These are phyloP conservation scores for Chlorophyllum brunneum DNA, from an alignment of 768 basidiomycete species.

Conservation along the genomic window DNA sequence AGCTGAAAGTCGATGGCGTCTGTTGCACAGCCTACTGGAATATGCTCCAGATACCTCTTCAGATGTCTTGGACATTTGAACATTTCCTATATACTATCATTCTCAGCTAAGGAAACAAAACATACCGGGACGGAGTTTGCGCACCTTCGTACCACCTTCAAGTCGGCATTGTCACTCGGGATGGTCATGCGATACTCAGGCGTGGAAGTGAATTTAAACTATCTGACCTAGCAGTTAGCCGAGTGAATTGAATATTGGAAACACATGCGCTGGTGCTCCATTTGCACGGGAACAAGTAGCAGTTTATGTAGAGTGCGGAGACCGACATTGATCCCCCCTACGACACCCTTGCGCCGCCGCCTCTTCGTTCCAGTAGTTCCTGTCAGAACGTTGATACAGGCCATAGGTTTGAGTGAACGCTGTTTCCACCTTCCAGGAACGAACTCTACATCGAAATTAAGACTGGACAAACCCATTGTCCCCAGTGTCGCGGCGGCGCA, in stretches of 20 bases:
- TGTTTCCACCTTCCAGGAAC: conserved; percentile 89
- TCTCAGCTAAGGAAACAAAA: background rate
- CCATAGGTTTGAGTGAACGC: conserved; percentile 33
- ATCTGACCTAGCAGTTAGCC: conserved; percentile 2
- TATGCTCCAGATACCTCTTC: too few relatives aligned
- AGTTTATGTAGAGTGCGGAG: conserved; percentile 52
- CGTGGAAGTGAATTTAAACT: conserved; percentile 80
- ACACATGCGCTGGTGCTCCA: conserved; percentile 82
- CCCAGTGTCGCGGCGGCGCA: conserved; percentile 24
- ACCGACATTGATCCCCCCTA: conserved; percentile 88
- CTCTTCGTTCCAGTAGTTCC: conserved; percentile 92
- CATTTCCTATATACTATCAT: conserved; percentile 68
- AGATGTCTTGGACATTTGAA: conserved; percentile 65
- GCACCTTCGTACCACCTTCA: conserved; percentile 46
- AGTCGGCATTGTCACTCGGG: conserved; percentile 85
- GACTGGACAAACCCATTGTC: background rate
- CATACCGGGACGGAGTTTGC: conserved; percentile 1
- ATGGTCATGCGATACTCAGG: conserved; percentile 89
- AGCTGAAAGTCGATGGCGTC: too few relatives aligned
- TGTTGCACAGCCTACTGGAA: too few relatives aligned
- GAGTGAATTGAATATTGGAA: background rate
- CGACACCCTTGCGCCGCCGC: conserved; percentile 86
- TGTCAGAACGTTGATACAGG: conserved; percentile 18
- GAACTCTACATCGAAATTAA: conserved; percentile 47
- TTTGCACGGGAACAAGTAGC: conserved; percentile 75